Base-by-base conservation (phyloP, 768 basidiomycete genomes). In the Pholiota molesta region DNA sequence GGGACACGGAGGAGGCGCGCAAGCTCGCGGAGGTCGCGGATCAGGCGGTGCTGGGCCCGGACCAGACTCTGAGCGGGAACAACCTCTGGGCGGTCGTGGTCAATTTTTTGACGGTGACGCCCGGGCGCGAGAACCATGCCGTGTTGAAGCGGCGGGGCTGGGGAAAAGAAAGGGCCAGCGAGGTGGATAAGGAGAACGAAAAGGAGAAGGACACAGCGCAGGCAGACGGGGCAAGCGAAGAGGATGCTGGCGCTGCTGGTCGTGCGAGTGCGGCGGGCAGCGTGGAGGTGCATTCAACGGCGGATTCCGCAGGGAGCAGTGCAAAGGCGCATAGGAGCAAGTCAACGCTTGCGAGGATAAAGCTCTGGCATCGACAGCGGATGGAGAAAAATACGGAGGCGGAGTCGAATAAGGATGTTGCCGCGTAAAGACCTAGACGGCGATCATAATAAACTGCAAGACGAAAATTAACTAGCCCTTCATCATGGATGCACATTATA, bases 1-100 rank as follows among this genome's bases (percentile, higher is more conserved):
- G 95, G 57, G 96, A 99, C 68, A 96, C 94, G 5, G 79, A 80
- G 40, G 92, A 95, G 75, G 93, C 92, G 10, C 78, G 87, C 26
- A 78, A 83, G 68, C 77, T 95, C 42, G 91, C 90, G 26, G 83
- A 81, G 55, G 81, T 92, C 37, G 93, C 92, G 5, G 92, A 94
- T 69, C 81, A 84, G 71, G 79, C 83, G 16, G 77, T 87, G 45
- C 66, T 87, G 17, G 86, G 86, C 68, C 83, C 83, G 6, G 86
- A 88, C 61, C 78, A 75, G 56, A 68, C 79, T 10, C 71, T 90
- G 65, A 91, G 83, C 66, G 87, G 78, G 44, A 93, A 94, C 69
- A 86, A 83, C 66, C 77, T 95, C 33, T 94, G 92, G 93, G 76
- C 81, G 16, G 74, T 86, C 33, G 71, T 92, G 54, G 76, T 88